These are phyloP conservation scores for Collariella sp. DNA, from an alignment of 495 filamentous ascomycete species.

Conservation along the genomic window DNA sequence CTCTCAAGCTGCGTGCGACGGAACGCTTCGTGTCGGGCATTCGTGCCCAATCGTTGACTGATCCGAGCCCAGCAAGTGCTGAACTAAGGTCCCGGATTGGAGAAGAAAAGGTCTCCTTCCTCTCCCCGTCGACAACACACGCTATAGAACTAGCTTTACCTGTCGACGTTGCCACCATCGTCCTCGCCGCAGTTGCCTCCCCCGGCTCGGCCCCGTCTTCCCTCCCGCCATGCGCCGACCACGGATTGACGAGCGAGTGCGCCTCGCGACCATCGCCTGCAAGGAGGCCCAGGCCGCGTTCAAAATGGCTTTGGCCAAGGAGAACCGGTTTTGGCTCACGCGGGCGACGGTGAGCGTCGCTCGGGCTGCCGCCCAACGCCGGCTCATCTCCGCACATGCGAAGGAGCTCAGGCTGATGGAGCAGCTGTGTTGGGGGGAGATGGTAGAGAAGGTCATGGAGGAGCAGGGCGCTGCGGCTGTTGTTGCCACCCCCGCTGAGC, in stretches of 20 bases:
- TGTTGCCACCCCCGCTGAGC: too few relatives aligned
- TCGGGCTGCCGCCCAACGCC: not conserved
- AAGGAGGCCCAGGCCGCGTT: not conserved
- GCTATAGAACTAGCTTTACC: not conserved
- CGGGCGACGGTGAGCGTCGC: not conserved
- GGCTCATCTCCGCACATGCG: not conserved
- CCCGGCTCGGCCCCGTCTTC: not conserved
- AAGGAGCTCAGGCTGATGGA: too few relatives aligned
- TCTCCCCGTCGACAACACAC: too few relatives aligned
- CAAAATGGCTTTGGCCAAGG: conserved; percentile 1
- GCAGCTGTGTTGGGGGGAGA: too few relatives aligned
- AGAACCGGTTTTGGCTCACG: not conserved
- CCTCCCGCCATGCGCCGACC: not conserved
- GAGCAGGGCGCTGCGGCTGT: too few relatives aligned
- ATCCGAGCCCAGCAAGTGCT: too few relatives aligned
- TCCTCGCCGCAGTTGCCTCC: not conserved
- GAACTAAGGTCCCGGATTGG: too few relatives aligned
- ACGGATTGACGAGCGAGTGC: not conserved
- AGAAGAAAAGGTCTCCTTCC: too few relatives aligned
- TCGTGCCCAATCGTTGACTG: too few relatives aligned
- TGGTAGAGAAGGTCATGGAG: too few relatives aligned
- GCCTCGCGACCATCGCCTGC: not conserved
- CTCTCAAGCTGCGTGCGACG: not conserved
- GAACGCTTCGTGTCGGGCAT: not conserved
- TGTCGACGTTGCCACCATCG: not conserved